These are phyloP conservation scores for Fraxinus velutina DNA, from an alignment of 305 asterid genomes.

Conservation along the genomic window DNA sequence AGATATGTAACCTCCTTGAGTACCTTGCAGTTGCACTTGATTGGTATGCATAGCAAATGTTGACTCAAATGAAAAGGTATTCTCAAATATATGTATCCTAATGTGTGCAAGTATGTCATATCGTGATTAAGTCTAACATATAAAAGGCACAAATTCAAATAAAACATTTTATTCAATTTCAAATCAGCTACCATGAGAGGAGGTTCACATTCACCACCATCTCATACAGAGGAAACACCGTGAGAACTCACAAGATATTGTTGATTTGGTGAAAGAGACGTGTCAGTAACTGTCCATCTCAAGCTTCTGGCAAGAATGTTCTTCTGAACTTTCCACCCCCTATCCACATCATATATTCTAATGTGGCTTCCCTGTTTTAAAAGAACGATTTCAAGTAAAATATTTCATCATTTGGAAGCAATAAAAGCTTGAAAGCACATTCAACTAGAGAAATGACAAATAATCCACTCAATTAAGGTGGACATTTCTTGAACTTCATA, in stretches of 20 bases:
- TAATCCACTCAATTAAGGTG: not conserved
- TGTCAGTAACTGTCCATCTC: constrained; percentile 89
- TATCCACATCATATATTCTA: constrained; percentile 69
- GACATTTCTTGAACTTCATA: not conserved
- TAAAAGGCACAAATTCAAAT: not conserved
- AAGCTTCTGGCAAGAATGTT: constrained; percentile 66
- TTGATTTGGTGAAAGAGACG: constrained; percentile 77
- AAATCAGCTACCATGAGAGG: not conserved
- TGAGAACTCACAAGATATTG: constrained; percentile 59
- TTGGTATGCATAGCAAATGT: not conserved
- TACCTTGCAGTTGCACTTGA: not conserved
- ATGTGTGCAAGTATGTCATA: not conserved
- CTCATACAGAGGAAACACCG: not conserved
- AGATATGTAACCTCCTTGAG: not conserved
- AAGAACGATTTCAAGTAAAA: not conserved
- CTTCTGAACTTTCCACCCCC: constrained; percentile 81
- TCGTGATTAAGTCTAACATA: not conserved
- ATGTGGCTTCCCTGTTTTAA: constrained; percentile 73
- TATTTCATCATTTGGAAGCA: constrained; percentile 2
- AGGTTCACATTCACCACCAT: not conserved
- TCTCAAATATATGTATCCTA: not conserved
- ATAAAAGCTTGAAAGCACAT: not conserved
- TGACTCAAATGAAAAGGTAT: not conserved
- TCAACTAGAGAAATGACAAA: not conserved
- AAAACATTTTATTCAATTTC: not conserved